Evolutionary conservation across 495 filamentous ascomycete species (phyloP).

Genomic region (Daldinia childiae): DNA sequence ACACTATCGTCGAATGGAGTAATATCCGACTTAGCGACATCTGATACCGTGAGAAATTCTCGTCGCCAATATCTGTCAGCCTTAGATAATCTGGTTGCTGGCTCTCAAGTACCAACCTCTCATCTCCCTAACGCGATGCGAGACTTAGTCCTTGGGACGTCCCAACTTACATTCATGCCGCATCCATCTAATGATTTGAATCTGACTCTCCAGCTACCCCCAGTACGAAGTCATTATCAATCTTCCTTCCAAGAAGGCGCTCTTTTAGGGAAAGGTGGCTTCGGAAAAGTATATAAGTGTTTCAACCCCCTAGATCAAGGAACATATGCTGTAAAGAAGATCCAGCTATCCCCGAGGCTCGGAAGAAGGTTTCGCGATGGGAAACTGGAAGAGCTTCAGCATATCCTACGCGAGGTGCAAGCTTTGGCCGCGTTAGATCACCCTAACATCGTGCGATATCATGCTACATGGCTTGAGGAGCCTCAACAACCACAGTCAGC

Average conservation of each 20-base stretch:
- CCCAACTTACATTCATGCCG: conserved; percentile 33
- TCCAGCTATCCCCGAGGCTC: conserved; percentile 58
- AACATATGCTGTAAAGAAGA: conserved; percentile 66
- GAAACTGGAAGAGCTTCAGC: conserved; percentile 60
- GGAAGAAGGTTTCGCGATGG: conserved; percentile 60
- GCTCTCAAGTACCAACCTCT: conserved; percentile 22
- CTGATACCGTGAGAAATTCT: conserved; percentile 20
- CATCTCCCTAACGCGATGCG: conserved; percentile 32
- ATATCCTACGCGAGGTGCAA: conserved; percentile 64
- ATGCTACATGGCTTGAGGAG: conserved; percentile 64
- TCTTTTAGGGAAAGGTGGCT: conserved; percentile 63
- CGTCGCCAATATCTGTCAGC: conserved; percentile 42
- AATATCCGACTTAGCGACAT: conserved; percentile 29
- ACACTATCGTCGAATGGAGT: conserved; percentile 41
- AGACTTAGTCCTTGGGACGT: conserved; percentile 36
- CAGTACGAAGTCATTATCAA: conserved; percentile 38
- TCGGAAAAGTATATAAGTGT: conserved; percentile 65
- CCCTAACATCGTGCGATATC: conserved; percentile 65
- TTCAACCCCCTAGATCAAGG: conserved; percentile 63
- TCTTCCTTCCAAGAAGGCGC: conserved; percentile 43
- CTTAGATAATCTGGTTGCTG: conserved; percentile 38
- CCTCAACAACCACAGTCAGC: conserved; percentile 45
- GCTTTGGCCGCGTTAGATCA: conserved; percentile 65
- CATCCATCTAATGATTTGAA: conserved; percentile 36
- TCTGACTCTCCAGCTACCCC: conserved; percentile 25